These are phyloP conservation scores for Suillus brevipes DNA, from an alignment of 768 basidiomycete species.

Conservation along the genomic window DNA sequence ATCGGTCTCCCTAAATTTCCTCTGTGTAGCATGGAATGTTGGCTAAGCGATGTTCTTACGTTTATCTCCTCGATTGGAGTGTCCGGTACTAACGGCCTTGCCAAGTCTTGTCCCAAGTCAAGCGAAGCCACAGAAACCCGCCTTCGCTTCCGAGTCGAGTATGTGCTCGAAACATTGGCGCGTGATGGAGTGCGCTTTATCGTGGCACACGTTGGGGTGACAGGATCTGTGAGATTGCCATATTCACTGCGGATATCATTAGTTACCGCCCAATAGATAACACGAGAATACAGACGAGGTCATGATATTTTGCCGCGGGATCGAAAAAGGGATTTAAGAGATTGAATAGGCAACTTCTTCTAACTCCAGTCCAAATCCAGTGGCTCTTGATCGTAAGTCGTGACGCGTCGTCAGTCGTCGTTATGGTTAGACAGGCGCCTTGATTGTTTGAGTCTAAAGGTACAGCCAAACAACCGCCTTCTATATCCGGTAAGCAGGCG, in stretches of 20 bases:
- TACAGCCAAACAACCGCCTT: constrained; percentile 28
- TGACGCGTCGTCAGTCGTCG: neutral
- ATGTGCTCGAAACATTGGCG: constrained; percentile 40
- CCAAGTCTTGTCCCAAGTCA: constrained; percentile 38
- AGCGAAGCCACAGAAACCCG: constrained; percentile 41
- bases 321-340: no score
- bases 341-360: neutral
- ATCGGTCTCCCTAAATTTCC: constrained; percentile 53
- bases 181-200: constrained; percentile 40
- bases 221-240: constrained; percentile 26
- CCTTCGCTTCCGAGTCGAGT: constrained; percentile 42
- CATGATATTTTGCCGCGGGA: constrained; percentile 14
- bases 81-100: constrained; percentile 18
- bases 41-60: constrained; percentile 22
- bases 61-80: constrained; percentile 26
- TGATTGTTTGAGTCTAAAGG: constrained; percentile 28
- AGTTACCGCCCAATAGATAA: neutral
- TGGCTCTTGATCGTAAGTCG: neutral
- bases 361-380: neutral
- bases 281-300: constrained; percentile 30
- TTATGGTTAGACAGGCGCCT: neutral
- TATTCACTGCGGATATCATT: constrained; percentile 6
- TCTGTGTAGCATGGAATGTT: constrained; percentile 3
- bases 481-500: constrained; percentile 6
- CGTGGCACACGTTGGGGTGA: constrained; percentile 26